Percentiles rank a stretch among this genome's conserved stretches.
Evolutionary conservation across 164 flowering plant species (phyloP).

Genomic region (Buxus sempervirens): DNA sequence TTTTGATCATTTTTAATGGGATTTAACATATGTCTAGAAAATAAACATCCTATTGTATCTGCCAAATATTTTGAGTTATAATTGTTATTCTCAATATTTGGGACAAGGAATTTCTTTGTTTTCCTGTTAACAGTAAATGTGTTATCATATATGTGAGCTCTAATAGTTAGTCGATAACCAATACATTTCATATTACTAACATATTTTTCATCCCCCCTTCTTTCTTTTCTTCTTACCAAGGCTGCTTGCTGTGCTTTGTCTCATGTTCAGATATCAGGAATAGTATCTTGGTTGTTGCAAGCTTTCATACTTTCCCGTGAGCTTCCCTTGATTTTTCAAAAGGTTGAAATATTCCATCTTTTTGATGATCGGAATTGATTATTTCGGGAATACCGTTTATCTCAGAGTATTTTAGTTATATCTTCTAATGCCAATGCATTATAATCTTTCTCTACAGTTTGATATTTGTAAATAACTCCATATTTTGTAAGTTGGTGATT

Average conservation of each 20-base stretch:
- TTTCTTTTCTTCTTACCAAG: constrained; percentile 32
- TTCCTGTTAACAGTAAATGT: too few species aligned
- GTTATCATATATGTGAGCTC: not conserved
- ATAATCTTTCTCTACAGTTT: not conserved
- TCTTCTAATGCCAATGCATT: not conserved
- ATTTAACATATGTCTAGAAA: too few species aligned
- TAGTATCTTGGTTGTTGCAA: constrained; percentile 55
- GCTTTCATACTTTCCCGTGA: constrained; percentile 75
- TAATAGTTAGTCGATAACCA: not conserved
- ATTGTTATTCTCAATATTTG: too few species aligned
- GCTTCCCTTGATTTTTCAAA: constrained; percentile 64
- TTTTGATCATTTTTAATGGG: too few species aligned
- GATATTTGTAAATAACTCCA: not conserved
- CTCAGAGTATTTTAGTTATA: not conserved
- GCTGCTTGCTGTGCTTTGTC: constrained; percentile 40
- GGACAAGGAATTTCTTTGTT: too few species aligned
- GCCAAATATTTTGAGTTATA: too few species aligned
- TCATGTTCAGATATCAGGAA: constrained; percentile 29
- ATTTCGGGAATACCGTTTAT: not conserved
- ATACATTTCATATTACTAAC: not conserved
- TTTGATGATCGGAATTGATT: not conserved
- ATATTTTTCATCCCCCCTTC: not conserved
- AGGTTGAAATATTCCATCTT: constrained; percentile 40
- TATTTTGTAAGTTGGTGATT: not conserved
- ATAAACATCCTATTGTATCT: too few species aligned